These are phyloP conservation scores for Hordeum vulgare DNA, from an alignment of 176 grass and related monocot species.

Conservation along the genomic window DNA sequence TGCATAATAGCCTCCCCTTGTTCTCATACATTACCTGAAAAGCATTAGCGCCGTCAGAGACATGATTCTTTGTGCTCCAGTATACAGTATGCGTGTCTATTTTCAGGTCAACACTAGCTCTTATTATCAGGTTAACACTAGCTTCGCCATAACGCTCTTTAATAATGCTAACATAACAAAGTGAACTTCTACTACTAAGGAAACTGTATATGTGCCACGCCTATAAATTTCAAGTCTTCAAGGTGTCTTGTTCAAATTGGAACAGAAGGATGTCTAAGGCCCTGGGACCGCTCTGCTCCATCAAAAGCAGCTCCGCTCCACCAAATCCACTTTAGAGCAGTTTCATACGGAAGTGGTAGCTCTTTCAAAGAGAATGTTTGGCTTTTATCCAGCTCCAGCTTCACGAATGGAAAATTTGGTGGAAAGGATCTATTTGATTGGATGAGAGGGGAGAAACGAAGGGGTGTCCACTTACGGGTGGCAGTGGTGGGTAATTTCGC, in stretches of 20 bases:
- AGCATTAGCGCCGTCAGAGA: background rate
- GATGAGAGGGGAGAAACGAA: no score
- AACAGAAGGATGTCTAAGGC: conserved; percentile 6
- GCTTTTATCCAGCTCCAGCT: no score
- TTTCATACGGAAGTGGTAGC: no score
- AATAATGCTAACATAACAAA: background rate
- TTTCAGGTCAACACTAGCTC: background rate
- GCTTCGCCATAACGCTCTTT: background rate
- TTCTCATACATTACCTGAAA: conserved; percentile 95
- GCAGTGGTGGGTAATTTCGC: no score
- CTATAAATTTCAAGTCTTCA: background rate
- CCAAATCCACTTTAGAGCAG: no score
- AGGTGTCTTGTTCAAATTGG: background rate
- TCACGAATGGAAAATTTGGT: no score
- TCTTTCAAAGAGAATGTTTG: no score
- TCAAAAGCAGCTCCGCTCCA: no score
- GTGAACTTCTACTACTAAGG: background rate
- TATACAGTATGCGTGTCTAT: background rate
- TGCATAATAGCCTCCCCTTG: conserved; percentile 75
- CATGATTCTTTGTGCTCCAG: background rate
- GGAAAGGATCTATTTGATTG: no score
- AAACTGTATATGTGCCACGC: background rate
- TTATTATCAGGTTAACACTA: background rate
- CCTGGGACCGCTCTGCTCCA: no score
- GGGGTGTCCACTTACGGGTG: no score